A percentile compares a stretch with the other conserved stretches of the same genome.
phyloP scores from a whole-genome alignment of 164 flowering plant genomes.

The Magnolia sinica region DNA sequence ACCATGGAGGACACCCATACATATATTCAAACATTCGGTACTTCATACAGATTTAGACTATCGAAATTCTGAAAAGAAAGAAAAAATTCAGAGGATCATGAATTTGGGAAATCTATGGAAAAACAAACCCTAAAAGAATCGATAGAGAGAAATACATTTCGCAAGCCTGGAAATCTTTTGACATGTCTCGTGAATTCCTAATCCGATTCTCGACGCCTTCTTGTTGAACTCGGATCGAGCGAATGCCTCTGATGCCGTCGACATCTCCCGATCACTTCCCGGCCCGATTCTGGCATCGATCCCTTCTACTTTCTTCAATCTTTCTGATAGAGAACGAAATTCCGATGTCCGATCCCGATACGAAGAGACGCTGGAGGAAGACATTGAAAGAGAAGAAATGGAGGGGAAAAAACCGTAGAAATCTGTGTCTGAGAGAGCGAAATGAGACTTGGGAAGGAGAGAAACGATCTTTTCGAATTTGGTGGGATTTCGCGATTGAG shows the following conservation, averaged over 20 bases:
- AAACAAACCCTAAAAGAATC: no score
- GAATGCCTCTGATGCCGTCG: constrained; percentile 21
- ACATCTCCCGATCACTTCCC: constrained; percentile 17
- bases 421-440: background rate
- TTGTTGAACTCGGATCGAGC: constrained; percentile 69
- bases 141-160: constrained; percentile 31
- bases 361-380: constrained; percentile 33
- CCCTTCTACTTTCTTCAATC: constrained; percentile 56
- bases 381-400: constrained; percentile 18
- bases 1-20: no score
- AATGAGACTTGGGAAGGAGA: background rate
- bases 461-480: background rate
- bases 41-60: background rate
- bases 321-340: constrained; percentile 60
- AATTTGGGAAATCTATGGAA: no score
- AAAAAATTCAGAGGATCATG: background rate
- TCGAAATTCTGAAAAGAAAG: background rate
- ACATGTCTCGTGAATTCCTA: constrained; percentile 65
- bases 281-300: constrained; percentile 17
- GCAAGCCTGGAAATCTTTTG: constrained; percentile 68
- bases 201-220: constrained; percentile 65
- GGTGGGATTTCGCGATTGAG: background rate
- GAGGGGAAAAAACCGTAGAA: background rate
- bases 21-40: background rate
- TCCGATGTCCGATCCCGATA: constrained; percentile 82